These are phyloP conservation scores for Anthracocystis panici-leucophaei DNA, from an alignment of 1,284 basidiomycete species.

Conservation along the genomic window DNA sequence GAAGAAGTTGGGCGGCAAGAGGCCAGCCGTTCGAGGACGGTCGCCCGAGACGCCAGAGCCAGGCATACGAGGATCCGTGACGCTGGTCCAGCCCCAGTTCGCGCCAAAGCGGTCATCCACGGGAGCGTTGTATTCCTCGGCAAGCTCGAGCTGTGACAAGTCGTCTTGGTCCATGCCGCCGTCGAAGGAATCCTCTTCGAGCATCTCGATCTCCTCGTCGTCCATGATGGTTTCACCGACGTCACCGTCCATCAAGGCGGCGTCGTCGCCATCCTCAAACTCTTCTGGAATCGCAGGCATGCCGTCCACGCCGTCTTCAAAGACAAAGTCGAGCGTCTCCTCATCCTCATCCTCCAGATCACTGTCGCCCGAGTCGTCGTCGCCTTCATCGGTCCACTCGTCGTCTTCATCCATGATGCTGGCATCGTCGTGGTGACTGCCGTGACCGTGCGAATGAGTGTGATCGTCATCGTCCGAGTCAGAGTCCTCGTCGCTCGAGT, in stretches of 20 bases:
- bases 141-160: slow-evolving; percentile 60
- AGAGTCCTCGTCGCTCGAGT: slow-evolving; percentile 40
- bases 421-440: slow-evolving; percentile 38
- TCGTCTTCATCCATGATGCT: slow-evolving; percentile 71
- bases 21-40: slow-evolving; percentile 24
- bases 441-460: slow-evolving; percentile 48
- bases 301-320: slow-evolving; percentile 45
- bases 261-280: slow-evolving; percentile 44
- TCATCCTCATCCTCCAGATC: slow-evolving; percentile 72
- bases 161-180: slow-evolving; percentile 57
- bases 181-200: slow-evolving; percentile 55
- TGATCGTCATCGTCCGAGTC: slow-evolving; percentile 49
- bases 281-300: slow-evolving; percentile 35
- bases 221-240: slow-evolving; percentile 37
- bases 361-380: slow-evolving; percentile 42
- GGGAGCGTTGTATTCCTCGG: slow-evolving; percentile 50
- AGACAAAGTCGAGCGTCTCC: slow-evolving; percentile 72
- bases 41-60: slow-evolving; percentile 22
- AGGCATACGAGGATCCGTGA: slow-evolving; percentile 23
- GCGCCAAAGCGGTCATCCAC: slow-evolving; percentile 67
- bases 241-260: slow-evolving; percentile 35
- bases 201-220: slow-evolving; percentile 54
- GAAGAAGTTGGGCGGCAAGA: slow-evolving; percentile 59
- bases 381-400: slow-evolving; percentile 63
- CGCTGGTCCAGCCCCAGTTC: slow-evolving; percentile 65